Conservation (phyloP, 2,329 filamentous ascomycete species). For the Akanthomyces uredinophilus region DNA sequence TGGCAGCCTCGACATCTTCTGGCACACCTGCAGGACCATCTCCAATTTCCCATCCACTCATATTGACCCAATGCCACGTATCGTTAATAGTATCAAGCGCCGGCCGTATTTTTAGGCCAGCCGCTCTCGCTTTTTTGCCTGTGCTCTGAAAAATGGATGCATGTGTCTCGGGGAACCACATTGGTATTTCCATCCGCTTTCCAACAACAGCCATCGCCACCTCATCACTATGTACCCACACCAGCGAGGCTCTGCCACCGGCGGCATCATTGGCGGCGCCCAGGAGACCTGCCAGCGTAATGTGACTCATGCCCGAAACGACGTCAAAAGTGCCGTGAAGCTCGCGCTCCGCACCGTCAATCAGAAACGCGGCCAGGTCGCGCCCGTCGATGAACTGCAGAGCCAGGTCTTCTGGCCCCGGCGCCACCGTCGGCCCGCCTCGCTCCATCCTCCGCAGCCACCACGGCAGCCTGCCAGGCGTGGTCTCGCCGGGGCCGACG, state of each 20-base stretch:
- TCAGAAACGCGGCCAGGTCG: slow-evolving; percentile 15
- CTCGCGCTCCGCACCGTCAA: slow-evolving; percentile 15
- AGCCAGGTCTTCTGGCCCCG: slow-evolving; percentile 10
- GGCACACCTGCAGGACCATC: slow-evolving; percentile 1
- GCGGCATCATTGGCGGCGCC: slow-evolving; percentile 3
- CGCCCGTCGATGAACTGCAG: slow-evolving; percentile 17
- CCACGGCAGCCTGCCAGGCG: slow-evolving; percentile 10
- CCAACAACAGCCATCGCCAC: slow-evolving; percentile 3
- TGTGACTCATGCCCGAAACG: not conserved
- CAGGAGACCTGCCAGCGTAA: slow-evolving; percentile 8
- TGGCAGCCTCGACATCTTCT: slow-evolving; percentile 1
- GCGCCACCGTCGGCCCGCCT: slow-evolving; percentile 14
- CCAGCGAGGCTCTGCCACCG: slow-evolving; percentile 6
- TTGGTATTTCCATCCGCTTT: slow-evolving; percentile 11
- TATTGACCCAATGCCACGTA: slow-evolving; percentile 15
- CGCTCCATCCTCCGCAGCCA: slow-evolving; percentile 14
- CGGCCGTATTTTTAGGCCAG: slow-evolving; percentile 11
- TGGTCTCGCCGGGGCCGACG: slow-evolving; percentile 12
- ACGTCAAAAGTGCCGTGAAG: slow-evolving; percentile 8
- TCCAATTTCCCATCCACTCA: slow-evolving; percentile 7
- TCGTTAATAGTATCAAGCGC: slow-evolving; percentile 10
- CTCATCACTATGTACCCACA: slow-evolving; percentile 14
- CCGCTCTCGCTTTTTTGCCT: slow-evolving; percentile 1
- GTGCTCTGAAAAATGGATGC: not conserved
- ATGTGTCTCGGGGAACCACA: slow-evolving; percentile 10